These are phyloP conservation scores for Salix viminalis DNA, from an alignment of 345 rosid species.

Conservation along the genomic window DNA sequence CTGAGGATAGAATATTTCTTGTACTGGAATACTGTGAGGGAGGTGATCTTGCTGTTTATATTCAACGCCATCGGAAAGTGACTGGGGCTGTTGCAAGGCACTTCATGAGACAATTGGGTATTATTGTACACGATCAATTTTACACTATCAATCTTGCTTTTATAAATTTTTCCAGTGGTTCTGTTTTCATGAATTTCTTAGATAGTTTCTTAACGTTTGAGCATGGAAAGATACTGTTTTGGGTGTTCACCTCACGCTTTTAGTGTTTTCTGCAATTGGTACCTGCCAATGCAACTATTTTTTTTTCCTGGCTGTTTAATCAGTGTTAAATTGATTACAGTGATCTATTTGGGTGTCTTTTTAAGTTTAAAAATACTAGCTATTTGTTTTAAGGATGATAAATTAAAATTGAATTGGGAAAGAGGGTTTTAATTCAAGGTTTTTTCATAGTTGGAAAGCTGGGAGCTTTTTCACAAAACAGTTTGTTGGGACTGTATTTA, in stretches of 20 bases:
- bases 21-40: constrained; percentile 84
- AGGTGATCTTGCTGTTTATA: constrained; percentile 72
- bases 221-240: not conserved
- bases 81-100: constrained; percentile 66
- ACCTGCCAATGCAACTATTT: not conserved
- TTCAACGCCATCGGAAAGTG: constrained; percentile 59
- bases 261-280: not conserved
- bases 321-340: not conserved
- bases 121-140: not conserved
- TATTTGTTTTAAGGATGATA: not conserved
- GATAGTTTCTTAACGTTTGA: constrained; percentile 5
- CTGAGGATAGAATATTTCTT: constrained; percentile 54
- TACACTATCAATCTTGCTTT: not conserved
- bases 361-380: not conserved
- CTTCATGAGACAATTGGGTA: constrained; percentile 82
- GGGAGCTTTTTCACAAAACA: not conserved
- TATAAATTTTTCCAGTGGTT: not conserved
- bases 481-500: not conserved
- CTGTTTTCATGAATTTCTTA: not conserved
- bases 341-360: not conserved
- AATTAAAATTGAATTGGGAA: not conserved
- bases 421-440: not conserved
- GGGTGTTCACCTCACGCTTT: not conserved
- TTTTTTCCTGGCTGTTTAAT: not conserved
- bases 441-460: not conserved